Base-by-base conservation (phyloP, 306 rosid genomes). In the Rosa lucieae region DNA sequence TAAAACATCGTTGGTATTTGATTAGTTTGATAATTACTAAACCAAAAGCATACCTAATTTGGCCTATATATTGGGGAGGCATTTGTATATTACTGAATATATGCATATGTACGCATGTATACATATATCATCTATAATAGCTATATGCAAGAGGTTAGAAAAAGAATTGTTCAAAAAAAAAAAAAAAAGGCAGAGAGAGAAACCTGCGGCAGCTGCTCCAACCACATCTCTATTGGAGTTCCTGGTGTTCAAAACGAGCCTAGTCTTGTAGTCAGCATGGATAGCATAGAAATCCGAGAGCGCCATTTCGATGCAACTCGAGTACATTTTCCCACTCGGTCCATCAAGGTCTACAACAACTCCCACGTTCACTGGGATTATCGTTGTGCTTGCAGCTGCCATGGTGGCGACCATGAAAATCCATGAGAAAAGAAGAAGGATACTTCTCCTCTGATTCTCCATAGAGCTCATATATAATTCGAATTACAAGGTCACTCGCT, bases 291-390 rank as follows among this genome's bases (percentile, higher is more conserved):
- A 79, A 23, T 79, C 77, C 6, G 63, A 70, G 49, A 70, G 72
- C 6, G 82, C 77, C 72, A 71, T 79, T 10, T 59, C 5, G 48
- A 79, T 71, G 73, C 77, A 79, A 44, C 55, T 62, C 65, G 72
- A 72, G 8, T 77, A 76, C 66, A 79, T n/a, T 11, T 51, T 79
- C 32, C 78, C 73, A 35, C 23, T 35, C 62, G 20, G 23, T 23
- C 42, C 17, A 52, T 59, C 77, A 7, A n/a, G 20, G 44, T 78
- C 63, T 20, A 63, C 42, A 11, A 79, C 21, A 62, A 79, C 82
- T 3, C 77, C 82, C 0, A 70, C 76, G 6, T 74, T 55, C 8
- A 74, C 47, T 3, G 29, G 63, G 63, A 61, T 61, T 26, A 13
- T 51, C 6, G 59, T 48, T 40, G 76, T 51, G 32, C 32, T 72